Evolutionary conservation across 208 protist species (phyloP).

Genomic region (Trypanosoma congolense): DNA sequence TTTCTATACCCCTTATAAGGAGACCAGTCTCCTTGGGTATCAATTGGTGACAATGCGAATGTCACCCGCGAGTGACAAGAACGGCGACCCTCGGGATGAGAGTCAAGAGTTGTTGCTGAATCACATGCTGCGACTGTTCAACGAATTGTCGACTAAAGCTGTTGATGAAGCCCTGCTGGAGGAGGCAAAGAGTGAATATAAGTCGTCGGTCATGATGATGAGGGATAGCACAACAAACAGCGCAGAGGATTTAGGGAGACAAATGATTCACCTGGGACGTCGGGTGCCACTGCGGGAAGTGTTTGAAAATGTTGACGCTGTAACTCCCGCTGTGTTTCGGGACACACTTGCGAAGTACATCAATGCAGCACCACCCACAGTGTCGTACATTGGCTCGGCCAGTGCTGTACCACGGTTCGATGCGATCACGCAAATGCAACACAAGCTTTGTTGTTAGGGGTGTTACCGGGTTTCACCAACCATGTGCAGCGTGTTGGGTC

Average conservation of each 20-base stretch:
- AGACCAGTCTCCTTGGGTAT: constrained; percentile 87
- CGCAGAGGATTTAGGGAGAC: constrained; percentile 95
- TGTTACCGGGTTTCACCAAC: background rate
- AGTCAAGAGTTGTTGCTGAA: constrained; percentile 67
- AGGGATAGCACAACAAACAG: constrained; percentile 93
- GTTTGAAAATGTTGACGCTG: constrained; percentile 89
- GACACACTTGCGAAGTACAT: constrained; percentile 72
- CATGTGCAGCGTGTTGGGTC: too few relatives aligned
- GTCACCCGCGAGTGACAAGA: constrained; percentile 22
- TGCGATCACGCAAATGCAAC: constrained; percentile 24
- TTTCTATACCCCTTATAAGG: constrained; percentile 90
- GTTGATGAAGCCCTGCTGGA: constrained; percentile 81
- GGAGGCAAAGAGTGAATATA: constrained; percentile 92
- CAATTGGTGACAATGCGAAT: constrained; percentile 71
- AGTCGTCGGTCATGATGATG: constrained; percentile 90
- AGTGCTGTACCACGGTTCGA: constrained; percentile 54
- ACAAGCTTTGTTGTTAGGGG: constrained; percentile 4
- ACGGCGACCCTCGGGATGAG: constrained; percentile 36
- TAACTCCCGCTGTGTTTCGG: constrained; percentile 81
- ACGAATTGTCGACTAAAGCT: constrained; percentile 51
- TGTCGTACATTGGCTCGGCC: constrained; percentile 74
- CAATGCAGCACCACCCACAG: constrained; percentile 38
- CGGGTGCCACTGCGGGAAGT: constrained; percentile 89
- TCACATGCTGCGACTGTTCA: constrained; percentile 60
- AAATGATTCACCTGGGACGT: constrained; percentile 92